These are phyloP conservation scores for Brassica hybrid DNA, from an alignment of 441 rosid species.

Conservation along the genomic window DNA sequence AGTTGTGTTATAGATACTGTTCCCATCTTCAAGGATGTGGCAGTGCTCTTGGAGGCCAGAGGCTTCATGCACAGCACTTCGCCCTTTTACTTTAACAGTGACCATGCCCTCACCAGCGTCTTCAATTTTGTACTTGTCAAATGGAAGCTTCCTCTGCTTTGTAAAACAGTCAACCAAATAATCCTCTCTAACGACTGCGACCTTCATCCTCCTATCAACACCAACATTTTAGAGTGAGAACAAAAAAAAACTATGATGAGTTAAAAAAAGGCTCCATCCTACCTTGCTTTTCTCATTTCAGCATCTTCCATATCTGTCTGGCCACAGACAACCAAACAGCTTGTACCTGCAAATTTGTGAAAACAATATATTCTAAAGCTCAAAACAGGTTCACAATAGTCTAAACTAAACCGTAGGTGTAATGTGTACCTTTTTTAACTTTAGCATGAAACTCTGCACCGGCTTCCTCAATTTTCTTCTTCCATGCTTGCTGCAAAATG, in stretches of 20 bases:
- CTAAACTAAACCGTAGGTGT: neutral
- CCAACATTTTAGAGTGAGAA: conserved; percentile 22
- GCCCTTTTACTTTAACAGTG: conserved; percentile 95
- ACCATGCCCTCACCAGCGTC: conserved; percentile 71
- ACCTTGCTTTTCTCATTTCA: conserved; percentile 88
- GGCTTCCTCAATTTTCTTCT: conserved; percentile 70
- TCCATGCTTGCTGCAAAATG: conserved; percentile 83
- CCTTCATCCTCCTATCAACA: conserved; percentile 86
- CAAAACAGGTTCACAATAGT: conserved; percentile 14
- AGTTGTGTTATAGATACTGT: conserved; percentile 89
- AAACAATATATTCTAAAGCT: conserved; percentile 28
- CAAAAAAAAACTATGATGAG: neutral
- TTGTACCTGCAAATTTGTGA: conserved; percentile 65
- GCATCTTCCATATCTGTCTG: conserved; percentile 58
- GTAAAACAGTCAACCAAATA: conserved; percentile 83
- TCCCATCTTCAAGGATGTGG: conserved; percentile 94
- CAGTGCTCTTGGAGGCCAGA: conserved; percentile 92
- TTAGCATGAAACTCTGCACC: conserved; percentile 81
- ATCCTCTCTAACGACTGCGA: conserved; percentile 83
- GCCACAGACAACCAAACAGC: conserved; percentile 81
- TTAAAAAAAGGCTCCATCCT: conserved; percentile 42
- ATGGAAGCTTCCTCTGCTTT: conserved; percentile 80
- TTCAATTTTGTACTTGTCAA: conserved; percentile 77
- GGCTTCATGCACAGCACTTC: conserved; percentile 93
- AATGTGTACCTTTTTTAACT: conserved; percentile 70